Evolutionary conservation across 768 basidiomycete species (phyloP).

Genomic region (Mycena haematopus): DNA sequence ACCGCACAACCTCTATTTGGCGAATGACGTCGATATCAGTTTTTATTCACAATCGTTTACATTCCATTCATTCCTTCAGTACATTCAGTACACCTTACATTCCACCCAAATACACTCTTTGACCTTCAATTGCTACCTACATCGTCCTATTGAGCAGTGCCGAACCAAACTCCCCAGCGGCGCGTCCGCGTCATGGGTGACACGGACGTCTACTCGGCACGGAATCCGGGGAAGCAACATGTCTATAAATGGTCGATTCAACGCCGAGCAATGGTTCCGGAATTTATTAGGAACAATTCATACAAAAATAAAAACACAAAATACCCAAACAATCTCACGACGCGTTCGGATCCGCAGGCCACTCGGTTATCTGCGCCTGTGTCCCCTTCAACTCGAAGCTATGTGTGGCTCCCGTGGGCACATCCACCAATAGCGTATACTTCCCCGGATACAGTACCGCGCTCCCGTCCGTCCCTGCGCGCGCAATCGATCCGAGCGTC

Average conservation of each 20-base stretch:
- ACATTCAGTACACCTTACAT: too few relatives aligned
- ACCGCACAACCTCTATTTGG: not conserved
- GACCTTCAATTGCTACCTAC: too few relatives aligned
- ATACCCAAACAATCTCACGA: not conserved
- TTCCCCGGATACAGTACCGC: constrained; percentile 26
- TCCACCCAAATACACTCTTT: too few relatives aligned
- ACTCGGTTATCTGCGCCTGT: constrained; percentile 18
- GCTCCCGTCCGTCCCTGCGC: constrained; percentile 16
- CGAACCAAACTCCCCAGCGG: too few relatives aligned
- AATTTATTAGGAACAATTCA: not conserved
- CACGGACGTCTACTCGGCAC: not conserved
- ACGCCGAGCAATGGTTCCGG: not conserved
- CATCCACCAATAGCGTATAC: constrained; percentile 25
- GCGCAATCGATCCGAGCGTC: constrained; percentile 26
- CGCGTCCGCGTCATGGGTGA: not conserved
- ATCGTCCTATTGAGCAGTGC: too few relatives aligned
- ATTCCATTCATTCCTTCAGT: too few relatives aligned
- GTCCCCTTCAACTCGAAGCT: constrained; percentile 23
- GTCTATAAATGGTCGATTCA: not conserved
- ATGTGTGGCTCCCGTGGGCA: constrained; percentile 23
- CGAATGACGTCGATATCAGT: not conserved
- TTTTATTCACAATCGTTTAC: too few relatives aligned
- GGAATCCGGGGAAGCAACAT: not conserved
- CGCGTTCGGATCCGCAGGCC: constrained; percentile 8
- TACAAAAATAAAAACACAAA: not conserved